These are phyloP conservation scores for Acacia melanoxylon DNA, from an alignment of 306 rosid species.

Conservation along the genomic window DNA sequence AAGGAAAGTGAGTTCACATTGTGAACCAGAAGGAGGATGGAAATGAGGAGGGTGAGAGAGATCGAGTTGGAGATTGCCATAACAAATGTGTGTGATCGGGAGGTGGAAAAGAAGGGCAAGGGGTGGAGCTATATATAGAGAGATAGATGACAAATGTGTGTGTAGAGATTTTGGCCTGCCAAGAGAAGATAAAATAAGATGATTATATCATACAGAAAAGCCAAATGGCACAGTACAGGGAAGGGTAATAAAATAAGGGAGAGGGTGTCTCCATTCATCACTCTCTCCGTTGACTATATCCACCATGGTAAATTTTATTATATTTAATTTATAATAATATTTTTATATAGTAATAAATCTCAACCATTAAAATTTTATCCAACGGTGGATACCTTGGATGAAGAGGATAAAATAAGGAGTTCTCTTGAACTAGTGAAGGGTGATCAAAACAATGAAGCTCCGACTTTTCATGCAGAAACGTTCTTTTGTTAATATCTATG, in stretches of 20 bases:
- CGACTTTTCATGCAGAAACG: background rate
- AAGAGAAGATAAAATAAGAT: background rate
- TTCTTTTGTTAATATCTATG: background rate
- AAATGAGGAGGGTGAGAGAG: background rate
- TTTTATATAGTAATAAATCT: too few species aligned
- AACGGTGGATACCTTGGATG: too few species aligned
- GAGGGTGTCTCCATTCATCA: too few species aligned
- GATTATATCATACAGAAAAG: background rate
- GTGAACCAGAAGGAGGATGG: background rate
- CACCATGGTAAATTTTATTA: too few species aligned
- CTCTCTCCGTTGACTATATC: too few species aligned
- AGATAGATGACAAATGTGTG: too few species aligned
- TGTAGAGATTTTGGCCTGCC: background rate
- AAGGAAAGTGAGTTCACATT: background rate
- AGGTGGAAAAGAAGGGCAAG: background rate
- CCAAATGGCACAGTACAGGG: background rate
- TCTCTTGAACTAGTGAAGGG: background rate
- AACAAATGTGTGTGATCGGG: background rate
- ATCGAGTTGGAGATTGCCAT: background rate
- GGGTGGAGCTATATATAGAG: background rate
- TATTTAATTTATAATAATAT: too few species aligned
- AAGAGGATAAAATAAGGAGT: too few species aligned
- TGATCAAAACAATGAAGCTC: background rate
- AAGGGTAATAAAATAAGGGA: too few species aligned
- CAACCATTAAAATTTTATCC: too few species aligned